A percentile compares a stretch with the other conserved stretches of the same genome.
These are phyloP conservation scores for Aspergillus awamori DNA, from an alignment of 2,329 filamentous ascomycete genomes.

Conservation along the genomic window DNA sequence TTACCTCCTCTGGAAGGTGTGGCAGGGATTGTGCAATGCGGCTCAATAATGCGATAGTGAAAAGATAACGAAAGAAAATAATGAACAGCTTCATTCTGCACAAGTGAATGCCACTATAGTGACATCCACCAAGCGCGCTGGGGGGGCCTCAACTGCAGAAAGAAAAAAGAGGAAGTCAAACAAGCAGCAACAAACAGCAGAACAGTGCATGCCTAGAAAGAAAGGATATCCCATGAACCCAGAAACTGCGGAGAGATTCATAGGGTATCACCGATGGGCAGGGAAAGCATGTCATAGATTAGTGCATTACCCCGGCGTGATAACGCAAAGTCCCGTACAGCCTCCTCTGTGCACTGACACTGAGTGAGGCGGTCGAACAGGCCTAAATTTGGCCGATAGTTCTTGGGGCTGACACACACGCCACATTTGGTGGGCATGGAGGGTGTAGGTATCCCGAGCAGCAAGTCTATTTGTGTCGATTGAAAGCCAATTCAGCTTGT, in stretches of 20 bases:
- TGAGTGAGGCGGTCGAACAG: conserved; percentile 3
- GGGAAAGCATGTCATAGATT: conserved; percentile 2
- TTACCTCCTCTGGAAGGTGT: conserved; percentile 25
- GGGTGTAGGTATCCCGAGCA: not conserved
- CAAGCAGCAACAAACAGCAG: not conserved
- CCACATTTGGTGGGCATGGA: not conserved
- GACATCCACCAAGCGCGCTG: conserved; percentile 8
- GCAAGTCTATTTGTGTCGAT: not conserved
- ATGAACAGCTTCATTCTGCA: conserved; percentile 10
- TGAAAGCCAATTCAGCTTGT: conserved; percentile 2
- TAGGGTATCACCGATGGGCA: not conserved
- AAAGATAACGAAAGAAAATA: not conserved
- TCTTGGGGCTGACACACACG: not conserved
- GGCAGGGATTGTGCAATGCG: conserved; percentile 1
- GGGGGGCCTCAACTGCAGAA: conserved; percentile 1
- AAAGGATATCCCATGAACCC: not conserved
- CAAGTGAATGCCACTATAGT: conserved; percentile 9
- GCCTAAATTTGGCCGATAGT: not conserved
- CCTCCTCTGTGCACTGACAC: not conserved
- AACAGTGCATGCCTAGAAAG: not conserved
- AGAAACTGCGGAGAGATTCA: conserved; percentile 2
- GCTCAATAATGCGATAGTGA: not conserved
- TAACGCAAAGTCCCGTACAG: conserved; percentile 4
- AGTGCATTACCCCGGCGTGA: not conserved
- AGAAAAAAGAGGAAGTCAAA: not conserved